A percentile compares a stretch with the other conserved stretches of the same genome.
These are phyloP conservation scores for Paxillus rubicundulus DNA, from an alignment of 768 basidiomycete genomes.

Conservation along the genomic window DNA sequence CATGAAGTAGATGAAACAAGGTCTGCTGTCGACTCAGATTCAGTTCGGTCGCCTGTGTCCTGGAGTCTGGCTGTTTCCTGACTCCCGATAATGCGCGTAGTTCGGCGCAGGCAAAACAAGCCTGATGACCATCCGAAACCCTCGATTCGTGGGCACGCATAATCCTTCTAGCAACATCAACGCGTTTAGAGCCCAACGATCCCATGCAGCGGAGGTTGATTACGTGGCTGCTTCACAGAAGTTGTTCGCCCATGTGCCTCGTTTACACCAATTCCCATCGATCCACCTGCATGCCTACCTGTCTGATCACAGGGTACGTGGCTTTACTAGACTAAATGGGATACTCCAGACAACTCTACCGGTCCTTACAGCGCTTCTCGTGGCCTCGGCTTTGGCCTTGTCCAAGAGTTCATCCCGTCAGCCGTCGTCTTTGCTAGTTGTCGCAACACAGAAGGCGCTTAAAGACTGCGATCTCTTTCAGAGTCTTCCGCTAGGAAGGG, in stretches of 20 bases:
- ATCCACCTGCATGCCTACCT: neutral
- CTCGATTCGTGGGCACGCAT: too few species aligned
- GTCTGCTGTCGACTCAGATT: too few species aligned
- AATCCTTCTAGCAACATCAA: neutral
- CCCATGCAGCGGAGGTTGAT: neutral
- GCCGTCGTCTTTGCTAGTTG: conserved; percentile 31
- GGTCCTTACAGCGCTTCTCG: conserved; percentile 23
- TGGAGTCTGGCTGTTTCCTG: too few species aligned
- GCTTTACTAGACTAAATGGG: neutral
- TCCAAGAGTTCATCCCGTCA: conserved; percentile 20
- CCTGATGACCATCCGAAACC: too few species aligned
- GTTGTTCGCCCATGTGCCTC: neutral
- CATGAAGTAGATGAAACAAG: too few species aligned
- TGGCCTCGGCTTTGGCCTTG: conserved; percentile 31
- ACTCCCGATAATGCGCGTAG: too few species aligned
- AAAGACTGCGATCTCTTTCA: conserved; percentile 18
- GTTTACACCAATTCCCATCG: too few species aligned
- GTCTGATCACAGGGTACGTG: conserved; percentile 5
- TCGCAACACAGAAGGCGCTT: conserved; percentile 24
- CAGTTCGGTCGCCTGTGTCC: too few species aligned
- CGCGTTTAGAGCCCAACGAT: neutral
- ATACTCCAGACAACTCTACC: neutral
- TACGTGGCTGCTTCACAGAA: neutral
- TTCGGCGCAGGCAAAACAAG: too few species aligned
- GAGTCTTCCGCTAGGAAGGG: neutral